A percentile compares a stretch with the other conserved stretches of the same genome.
Evolutionary conservation across 1,284 basidiomycete species (phyloP).

Genomic region (Omphalotus olearius): DNA sequence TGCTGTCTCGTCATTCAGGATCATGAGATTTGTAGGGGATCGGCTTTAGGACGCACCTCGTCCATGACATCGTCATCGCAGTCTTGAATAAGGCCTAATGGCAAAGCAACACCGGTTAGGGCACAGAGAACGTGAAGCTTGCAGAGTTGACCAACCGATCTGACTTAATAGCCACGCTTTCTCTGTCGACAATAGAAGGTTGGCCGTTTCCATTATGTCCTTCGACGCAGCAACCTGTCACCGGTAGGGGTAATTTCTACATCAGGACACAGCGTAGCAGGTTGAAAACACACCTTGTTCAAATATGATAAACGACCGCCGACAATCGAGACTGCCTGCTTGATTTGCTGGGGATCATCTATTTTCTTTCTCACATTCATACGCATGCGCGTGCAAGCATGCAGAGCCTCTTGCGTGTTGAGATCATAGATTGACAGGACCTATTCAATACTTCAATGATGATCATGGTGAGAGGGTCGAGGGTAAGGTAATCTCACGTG

Average conservation of each 20-base stretch:
- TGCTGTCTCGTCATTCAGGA: conserved; percentile 33
- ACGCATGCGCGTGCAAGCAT: conserved; percentile 57
- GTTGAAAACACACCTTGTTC: conserved; percentile 40
- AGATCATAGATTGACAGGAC: conserved; percentile 76
- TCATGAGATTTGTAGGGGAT: background rate
- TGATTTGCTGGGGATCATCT: conserved; percentile 34
- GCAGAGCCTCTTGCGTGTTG: conserved; percentile 52
- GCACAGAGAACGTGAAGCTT: background rate
- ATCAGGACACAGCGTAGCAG: background rate
- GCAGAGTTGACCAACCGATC: conserved; percentile 48
- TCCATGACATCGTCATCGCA: conserved; percentile 88
- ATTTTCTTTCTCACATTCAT: conserved; percentile 25
- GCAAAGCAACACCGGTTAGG: background rate
- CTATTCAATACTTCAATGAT: conserved; percentile 26
- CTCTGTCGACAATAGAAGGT: conserved; percentile 62
- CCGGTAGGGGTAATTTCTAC: background rate
- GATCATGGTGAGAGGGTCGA: conserved; percentile 7
- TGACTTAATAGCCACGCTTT: conserved; percentile 75
- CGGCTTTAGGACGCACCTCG: conserved; percentile 42
- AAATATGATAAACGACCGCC: conserved; percentile 80
- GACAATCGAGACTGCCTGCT: conserved; percentile 53
- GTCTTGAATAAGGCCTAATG: conserved; percentile 52
- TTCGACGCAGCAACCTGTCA: conserved; percentile 43
- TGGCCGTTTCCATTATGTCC: conserved; percentile 62
- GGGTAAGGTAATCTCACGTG: conserved; percentile 36